Percentiles rank a stretch among this genome's conserved stretches.
Conservation (phyloP, 140 eudicot genomes). For the Anethum foeniculum region DNA sequence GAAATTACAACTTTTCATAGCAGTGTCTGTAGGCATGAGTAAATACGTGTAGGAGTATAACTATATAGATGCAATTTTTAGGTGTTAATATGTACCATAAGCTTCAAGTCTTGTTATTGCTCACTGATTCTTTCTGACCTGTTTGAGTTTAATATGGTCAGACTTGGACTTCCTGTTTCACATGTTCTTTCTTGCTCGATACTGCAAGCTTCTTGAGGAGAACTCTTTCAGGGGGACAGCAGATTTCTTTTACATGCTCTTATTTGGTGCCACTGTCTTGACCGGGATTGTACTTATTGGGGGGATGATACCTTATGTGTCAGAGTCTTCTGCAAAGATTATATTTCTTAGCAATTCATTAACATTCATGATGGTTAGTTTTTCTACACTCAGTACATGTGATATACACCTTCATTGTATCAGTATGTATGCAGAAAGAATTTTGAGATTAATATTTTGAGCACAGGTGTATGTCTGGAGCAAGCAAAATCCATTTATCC, state of each 20-base stretch:
- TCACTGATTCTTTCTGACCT: conserved; percentile 2
- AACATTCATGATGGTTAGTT: conserved; percentile 94
- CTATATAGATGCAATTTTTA: neutral
- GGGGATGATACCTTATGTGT: conserved; percentile 94
- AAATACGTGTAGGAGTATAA: neutral
- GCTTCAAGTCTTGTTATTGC: neutral
- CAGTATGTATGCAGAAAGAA: neutral
- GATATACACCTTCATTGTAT: neutral
- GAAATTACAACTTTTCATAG: neutral
- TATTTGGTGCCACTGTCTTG: conserved; percentile 85
- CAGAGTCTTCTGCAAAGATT: conserved; percentile 85
- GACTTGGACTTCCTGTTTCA: conserved; percentile 97
- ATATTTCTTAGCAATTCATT: conserved; percentile 96
- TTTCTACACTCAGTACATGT: neutral
- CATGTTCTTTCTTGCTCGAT: conserved; percentile 98
- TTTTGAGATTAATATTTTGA: neutral
- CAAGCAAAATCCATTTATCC: conserved; percentile 95
- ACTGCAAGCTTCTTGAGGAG: conserved; percentile 99
- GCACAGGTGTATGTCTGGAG: conserved; percentile 96
- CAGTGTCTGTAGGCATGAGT: neutral
- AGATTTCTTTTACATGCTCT: conserved; percentile 92
- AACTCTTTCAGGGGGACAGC: conserved; percentile 95
- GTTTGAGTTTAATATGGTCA: conserved; percentile 27
- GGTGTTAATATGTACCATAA: neutral
- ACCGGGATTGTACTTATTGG: conserved; percentile 91